phyloP scores from a whole-genome alignment of 1,284 basidiomycete genomes.

The Moniliophthora roreri region DNA sequence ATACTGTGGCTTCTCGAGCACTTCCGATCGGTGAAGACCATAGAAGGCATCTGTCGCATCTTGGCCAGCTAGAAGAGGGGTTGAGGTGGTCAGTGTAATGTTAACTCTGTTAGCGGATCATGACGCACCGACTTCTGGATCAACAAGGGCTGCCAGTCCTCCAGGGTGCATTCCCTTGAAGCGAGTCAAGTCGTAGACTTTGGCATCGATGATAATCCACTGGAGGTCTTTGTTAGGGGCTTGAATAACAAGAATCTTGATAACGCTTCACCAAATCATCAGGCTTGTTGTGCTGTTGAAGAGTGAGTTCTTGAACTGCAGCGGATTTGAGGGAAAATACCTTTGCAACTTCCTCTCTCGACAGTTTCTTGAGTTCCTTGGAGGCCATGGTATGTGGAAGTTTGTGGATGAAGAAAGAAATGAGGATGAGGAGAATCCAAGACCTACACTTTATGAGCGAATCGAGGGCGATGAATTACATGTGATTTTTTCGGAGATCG shows the following conservation, averaged over 20 bases:
- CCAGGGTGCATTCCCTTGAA: conserved; percentile 85
- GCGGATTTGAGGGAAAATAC: conserved; percentile 20
- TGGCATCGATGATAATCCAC: conserved; percentile 85
- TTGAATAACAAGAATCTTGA: not conserved
- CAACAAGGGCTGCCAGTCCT: conserved; percentile 71
- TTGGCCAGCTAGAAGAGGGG: conserved; percentile 62
- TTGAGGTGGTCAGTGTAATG: conserved; percentile 28
- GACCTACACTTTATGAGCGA: not conserved
- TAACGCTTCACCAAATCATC: conserved; percentile 44
- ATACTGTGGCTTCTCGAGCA: conserved; percentile 76
- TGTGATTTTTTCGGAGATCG: not conserved
- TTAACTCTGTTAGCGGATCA: conserved; percentile 22
- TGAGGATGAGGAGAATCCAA: not conserved
- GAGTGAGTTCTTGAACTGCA: too few relatives aligned
- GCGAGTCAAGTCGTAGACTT: conserved; percentile 78
- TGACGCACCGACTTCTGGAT: conserved; percentile 67
- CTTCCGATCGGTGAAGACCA: conserved; percentile 78
- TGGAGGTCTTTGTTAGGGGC: conserved; percentile 28
- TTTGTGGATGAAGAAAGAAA: not conserved
- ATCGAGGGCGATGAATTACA: not conserved
- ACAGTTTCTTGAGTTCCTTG: conserved; percentile 36
- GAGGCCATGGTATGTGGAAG: conserved; percentile 18
- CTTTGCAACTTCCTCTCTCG: conserved; percentile 56
- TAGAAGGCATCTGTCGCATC: conserved; percentile 89
- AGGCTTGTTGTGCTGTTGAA: conserved; percentile 64